Evolutionary conservation across 2,329 filamentous ascomycete genomes (phyloP).

Genomic region (Exophiala mesophila): DNA sequence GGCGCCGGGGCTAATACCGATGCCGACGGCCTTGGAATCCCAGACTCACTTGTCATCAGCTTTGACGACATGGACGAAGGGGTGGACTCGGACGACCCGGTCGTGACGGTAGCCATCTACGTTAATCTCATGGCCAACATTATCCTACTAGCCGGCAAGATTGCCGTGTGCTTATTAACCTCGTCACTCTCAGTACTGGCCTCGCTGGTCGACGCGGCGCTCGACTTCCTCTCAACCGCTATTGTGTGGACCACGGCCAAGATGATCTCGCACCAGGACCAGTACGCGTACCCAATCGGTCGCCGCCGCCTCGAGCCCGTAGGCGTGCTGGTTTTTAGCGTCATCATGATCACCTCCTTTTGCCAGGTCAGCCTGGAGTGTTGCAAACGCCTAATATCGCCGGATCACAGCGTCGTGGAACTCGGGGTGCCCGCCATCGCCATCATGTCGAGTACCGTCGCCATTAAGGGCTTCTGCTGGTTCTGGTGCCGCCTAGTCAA

Average conservation of each 20-base stretch:
- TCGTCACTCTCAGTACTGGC: slow-evolving; percentile 74
- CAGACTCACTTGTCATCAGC: too few species aligned
- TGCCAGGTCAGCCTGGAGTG: slow-evolving; percentile 71
- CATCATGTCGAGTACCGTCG: slow-evolving; percentile 76
- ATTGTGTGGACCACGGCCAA: slow-evolving; percentile 76
- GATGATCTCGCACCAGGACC: slow-evolving; percentile 67
- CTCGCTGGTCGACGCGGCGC: slow-evolving; percentile 69
- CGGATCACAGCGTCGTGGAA: slow-evolving; percentile 64
- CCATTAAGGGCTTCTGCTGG: slow-evolving; percentile 80
- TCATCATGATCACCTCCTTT: slow-evolving; percentile 84
- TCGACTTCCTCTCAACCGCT: slow-evolving; percentile 75
- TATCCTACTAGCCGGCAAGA: slow-evolving; percentile 68
- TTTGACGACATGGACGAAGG: too few species aligned
- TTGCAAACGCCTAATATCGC: slow-evolving; percentile 56
- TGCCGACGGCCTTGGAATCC: too few species aligned
- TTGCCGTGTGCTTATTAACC: slow-evolving; percentile 69
- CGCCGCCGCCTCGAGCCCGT: slow-evolving; percentile 71
- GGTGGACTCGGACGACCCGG: slow-evolving; percentile 65
- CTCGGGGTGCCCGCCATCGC: slow-evolving; percentile 66
- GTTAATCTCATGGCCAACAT: slow-evolving; percentile 76
- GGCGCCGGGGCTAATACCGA: too few species aligned
- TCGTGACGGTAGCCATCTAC: slow-evolving; percentile 84
- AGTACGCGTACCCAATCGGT: slow-evolving; percentile 73
- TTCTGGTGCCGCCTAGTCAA: slow-evolving; percentile 81
- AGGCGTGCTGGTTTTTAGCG: slow-evolving; percentile 73